These are phyloP conservation scores for Chlorella sorokiniana DNA, from an alignment of 139 green algal species.

Conservation along the genomic window DNA sequence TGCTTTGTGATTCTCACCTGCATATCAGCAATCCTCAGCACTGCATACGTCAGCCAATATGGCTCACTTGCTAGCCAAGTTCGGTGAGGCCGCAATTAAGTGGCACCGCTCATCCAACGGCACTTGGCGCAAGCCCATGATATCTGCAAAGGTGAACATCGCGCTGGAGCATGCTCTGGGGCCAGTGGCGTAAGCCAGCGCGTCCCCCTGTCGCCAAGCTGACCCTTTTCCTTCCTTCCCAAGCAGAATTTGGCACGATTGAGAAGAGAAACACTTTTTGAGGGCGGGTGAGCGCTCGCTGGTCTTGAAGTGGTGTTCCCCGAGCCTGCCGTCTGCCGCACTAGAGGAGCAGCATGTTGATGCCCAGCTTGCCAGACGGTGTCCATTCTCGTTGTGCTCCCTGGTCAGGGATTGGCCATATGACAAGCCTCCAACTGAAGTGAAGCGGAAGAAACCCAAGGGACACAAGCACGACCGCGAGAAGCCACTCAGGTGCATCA, in stretches of 20 bases:
- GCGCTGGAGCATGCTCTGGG: no score
- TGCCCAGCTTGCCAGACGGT: neutral
- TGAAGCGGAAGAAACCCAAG: conserved; percentile 43
- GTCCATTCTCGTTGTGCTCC: neutral
- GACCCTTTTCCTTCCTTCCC: no score
- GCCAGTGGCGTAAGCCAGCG: no score
- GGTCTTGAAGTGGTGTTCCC: neutral
- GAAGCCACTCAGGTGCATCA: conserved; percentile 41
- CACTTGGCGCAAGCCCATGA: conserved; percentile 51
- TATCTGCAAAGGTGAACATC: conserved; percentile 47
- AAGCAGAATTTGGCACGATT: conserved; percentile 43
- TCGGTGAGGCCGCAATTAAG: neutral
- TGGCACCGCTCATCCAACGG: neutral
- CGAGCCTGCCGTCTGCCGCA: neutral
- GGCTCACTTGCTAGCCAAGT: conserved; percentile 10
- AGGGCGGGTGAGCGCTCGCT: conserved; percentile 35
- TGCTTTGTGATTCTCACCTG: no score
- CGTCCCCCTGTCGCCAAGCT: no score
- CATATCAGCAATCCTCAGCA: no score
- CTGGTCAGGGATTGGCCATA: conserved; percentile 52
- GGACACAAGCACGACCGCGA: conserved; percentile 60
- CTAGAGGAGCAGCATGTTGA: neutral
- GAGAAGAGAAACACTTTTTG: conserved; percentile 34
- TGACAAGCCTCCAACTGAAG: neutral
- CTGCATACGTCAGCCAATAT: neutral